phyloP scores from a whole-genome alignment of 805 yeast species.

The Candida berthetii region DNA sequence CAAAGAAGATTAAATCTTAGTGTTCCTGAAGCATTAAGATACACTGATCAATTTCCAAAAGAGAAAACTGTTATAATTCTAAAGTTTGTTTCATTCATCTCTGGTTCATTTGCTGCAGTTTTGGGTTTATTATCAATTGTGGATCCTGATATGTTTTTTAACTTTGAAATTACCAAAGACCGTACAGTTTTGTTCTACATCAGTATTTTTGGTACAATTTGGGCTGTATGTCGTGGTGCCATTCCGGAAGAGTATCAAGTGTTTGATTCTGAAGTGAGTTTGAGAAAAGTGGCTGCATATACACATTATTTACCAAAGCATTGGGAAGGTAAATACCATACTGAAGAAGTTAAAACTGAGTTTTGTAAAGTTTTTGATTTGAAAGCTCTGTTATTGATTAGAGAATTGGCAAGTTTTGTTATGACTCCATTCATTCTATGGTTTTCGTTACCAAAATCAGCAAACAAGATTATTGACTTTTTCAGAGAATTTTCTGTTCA shows the following conservation, averaged over 20 bases:
- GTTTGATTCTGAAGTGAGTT: slow-evolving; percentile 91
- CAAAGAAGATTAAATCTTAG: slow-evolving; percentile 73
- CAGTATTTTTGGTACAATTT: slow-evolving; percentile 79
- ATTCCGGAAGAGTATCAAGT: slow-evolving; percentile 59
- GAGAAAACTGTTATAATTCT: slow-evolving; percentile 53
- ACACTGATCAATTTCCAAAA: slow-evolving; percentile 89
- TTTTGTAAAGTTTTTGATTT: slow-evolving; percentile 76
- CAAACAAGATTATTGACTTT: slow-evolving; percentile 81
- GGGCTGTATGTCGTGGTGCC: slow-evolving; percentile 76
- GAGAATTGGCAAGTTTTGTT: slow-evolving; percentile 77
- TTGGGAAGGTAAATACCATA: slow-evolving; percentile 85
- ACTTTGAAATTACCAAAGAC: slow-evolving; percentile 81
- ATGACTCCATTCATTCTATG: slow-evolving; percentile 88
- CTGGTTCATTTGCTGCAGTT: slow-evolving; percentile 88
- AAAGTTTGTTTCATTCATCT: slow-evolving; percentile 62
- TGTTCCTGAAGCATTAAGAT: slow-evolving; percentile 71
- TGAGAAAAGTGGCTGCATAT: slow-evolving; percentile 71
- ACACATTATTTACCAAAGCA: slow-evolving; percentile 86
- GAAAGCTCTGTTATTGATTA: slow-evolving; percentile 59
- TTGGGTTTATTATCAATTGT: slow-evolving; percentile 69
- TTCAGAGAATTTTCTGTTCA: slow-evolving; percentile 86
- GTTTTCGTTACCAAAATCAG: slow-evolving; percentile 67
- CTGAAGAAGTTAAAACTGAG: slow-evolving; percentile 76
- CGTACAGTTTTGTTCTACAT: slow-evolving; percentile 82
- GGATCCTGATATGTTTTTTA: slow-evolving; percentile 88